Conservation (phyloP, 352 stramenopile species). For the Globisporangium middletonii region DNA sequence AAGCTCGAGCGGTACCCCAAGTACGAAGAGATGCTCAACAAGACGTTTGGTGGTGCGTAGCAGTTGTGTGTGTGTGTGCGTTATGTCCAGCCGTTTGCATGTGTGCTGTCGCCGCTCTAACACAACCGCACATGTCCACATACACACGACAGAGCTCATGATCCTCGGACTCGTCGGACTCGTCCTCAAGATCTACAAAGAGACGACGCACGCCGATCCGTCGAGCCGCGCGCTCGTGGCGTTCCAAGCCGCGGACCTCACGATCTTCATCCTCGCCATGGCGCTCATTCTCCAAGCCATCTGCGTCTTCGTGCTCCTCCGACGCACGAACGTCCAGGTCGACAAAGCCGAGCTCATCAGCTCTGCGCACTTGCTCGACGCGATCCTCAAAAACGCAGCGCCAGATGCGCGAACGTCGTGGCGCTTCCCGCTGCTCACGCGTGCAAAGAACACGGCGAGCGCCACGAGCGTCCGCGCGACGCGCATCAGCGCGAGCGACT, state of each 20-base stretch:
- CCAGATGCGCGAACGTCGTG: not conserved
- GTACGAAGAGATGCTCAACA: conserved; percentile 66
- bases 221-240: conserved; percentile 33
- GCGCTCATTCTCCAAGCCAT: conserved; percentile 47
- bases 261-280: conserved; percentile 49
- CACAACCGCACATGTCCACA: too few species aligned
- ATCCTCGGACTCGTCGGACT: conserved; percentile 51
- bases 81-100: too few species aligned
- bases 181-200: conserved; percentile 45
- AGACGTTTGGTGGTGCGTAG: conserved; percentile 28
- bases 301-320: conserved; percentile 37
- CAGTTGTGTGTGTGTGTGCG: not conserved
- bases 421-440: conserved; percentile 2
- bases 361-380: conserved; percentile 29
- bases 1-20: conserved; percentile 46
- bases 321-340: conserved; percentile 26
- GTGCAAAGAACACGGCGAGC: not conserved
- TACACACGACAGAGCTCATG: conserved; percentile 34
- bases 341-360: conserved; percentile 43
- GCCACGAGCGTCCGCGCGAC: too few species aligned
- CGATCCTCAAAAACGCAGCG: not conserved
- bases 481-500: conserved; percentile 6
- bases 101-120: too few species aligned
- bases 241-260: conserved; percentile 49
- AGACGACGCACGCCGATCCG: conserved; percentile 19